phyloP scores from a whole-genome alignment of 306 rosid species.

The Cucurbita moschata region DNA sequence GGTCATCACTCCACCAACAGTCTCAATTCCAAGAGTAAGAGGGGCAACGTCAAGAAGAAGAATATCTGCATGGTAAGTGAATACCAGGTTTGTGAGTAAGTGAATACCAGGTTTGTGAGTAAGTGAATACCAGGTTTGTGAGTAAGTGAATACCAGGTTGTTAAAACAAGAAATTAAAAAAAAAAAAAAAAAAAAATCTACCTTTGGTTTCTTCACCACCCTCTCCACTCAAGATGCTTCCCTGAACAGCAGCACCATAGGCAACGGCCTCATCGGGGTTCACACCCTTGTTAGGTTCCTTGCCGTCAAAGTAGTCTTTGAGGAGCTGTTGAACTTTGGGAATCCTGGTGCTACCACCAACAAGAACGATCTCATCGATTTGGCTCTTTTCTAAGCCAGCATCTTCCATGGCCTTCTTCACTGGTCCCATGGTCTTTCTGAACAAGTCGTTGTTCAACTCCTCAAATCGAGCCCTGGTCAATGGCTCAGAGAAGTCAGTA shows the following conservation, averaged over 20 bases:
- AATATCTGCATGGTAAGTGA: constrained; percentile 38
- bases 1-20: constrained; percentile 99
- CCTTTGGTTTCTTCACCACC: constrained; percentile 98
- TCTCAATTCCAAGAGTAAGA: constrained; percentile 95
- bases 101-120: neutral
- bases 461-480: constrained; percentile 87
- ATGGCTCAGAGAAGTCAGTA: constrained; percentile 68
- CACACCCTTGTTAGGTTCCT: constrained; percentile 98
- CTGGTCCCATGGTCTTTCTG: constrained; percentile 98
- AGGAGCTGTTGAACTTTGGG: constrained; percentile 92
- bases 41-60: constrained; percentile 98
- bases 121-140: neutral
- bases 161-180: neutral
- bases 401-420: constrained; percentile 95
- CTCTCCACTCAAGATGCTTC: constrained; percentile 97
- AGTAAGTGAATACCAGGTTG: neutral
- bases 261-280: constrained; percentile 99
- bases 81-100: neutral
- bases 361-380: constrained; percentile 89
- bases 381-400: constrained; percentile 87
- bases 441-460: constrained; percentile 94
- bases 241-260: constrained; percentile 95
- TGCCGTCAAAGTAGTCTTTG: constrained; percentile 86
- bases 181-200: constrained; percentile 3
- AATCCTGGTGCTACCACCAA: constrained; percentile 96